Evolutionary conservation across 495 filamentous ascomycete species (phyloP), one percentile per base, ranked within the genome.

Genomic region (Articulospora tetracladia): DNA sequence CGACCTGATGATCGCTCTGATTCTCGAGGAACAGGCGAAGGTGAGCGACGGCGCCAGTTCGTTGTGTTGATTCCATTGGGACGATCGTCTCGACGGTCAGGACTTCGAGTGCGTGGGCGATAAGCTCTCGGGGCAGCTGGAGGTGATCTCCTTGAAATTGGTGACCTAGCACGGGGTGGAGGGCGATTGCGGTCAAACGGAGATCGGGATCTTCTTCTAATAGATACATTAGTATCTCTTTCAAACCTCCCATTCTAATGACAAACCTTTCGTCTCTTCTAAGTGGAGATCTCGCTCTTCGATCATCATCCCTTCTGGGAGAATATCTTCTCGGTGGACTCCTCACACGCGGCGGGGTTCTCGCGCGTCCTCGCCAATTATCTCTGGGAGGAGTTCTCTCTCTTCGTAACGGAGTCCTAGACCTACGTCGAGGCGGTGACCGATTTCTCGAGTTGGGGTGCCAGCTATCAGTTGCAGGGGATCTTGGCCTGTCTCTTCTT

Each of bases 401-500:
- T 60, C 67, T 60, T 39, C 64, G 62, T 30, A 54, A 56, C 12
- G 66, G 66, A n/a, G 62, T 65, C 60, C 66, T 65, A 10, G 67
- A 65, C 52, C 70, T 53, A 20, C 64, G 63, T n/a, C 66, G 63
- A 23, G 72, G 62, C 19, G 72, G 71, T 7, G 73, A 71, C 25
- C 74, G 69, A 50, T 70, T 67, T 51, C 56, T 47, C 15, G 44
- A 30, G 19, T 51, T 54, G 27, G 66, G 64, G 23, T 66, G 63
- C 61, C 66, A 67, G 23, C 60, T 65, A 54, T 69, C 67, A 23
- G 49, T 67, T 15, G 26, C 48, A 20, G 59, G 61, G 27, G 66
- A 25, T 70, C 73, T 39, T 69, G 65, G 39, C 72, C 75, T n/a
- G 63, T 71, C 50, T 73, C 75, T 36, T 68, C 70, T 15, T 56